These are phyloP conservation scores for Colletotrichum tropicale DNA, from an alignment of 2,329 filamentous ascomycete genomes.

Conservation along the genomic window DNA sequence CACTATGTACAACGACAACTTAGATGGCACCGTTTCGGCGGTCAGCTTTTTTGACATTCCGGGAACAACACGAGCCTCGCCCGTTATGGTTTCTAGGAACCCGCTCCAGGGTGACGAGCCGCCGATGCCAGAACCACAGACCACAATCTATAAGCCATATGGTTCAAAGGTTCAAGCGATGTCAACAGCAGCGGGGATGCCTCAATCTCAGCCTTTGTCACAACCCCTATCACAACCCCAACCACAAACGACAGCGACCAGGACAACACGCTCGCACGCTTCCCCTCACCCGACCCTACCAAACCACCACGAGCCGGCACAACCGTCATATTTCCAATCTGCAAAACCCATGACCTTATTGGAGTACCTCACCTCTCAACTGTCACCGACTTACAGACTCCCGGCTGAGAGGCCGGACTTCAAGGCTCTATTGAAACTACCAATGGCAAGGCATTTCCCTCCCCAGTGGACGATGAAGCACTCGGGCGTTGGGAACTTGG, in stretches of 20 bases:
- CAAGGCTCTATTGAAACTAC: slow-evolving; percentile 1
- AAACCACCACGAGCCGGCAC: neutral
- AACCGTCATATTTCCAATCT: neutral
- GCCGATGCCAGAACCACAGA: slow-evolving; percentile 17
- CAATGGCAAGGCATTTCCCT: neutral
- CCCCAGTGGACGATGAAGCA: neutral
- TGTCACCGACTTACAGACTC: neutral
- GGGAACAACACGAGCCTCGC: neutral
- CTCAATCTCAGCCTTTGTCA: neutral
- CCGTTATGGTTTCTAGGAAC: slow-evolving; percentile 28
- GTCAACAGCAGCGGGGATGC: neutral
- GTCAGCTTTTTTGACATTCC: slow-evolving; percentile 21
- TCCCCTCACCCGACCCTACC: neutral
- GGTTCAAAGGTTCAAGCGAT: neutral
- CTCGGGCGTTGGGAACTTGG: neutral
- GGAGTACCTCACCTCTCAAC: neutral
- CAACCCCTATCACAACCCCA: neutral
- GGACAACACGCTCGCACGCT: neutral
- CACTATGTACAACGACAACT: slow-evolving; percentile 41
- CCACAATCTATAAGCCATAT: neutral
- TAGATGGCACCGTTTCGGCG: slow-evolving; percentile 41
- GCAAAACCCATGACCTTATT: neutral
- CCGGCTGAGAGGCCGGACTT: slow-evolving; percentile 8
- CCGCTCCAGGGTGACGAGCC: slow-evolving; percentile 23
- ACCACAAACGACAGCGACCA: neutral